Evolutionary conservation across 2,329 filamentous ascomycete species (phyloP), one percentile per base, ranked within the genome.

Genomic region (Didymella segeticola): DNA sequence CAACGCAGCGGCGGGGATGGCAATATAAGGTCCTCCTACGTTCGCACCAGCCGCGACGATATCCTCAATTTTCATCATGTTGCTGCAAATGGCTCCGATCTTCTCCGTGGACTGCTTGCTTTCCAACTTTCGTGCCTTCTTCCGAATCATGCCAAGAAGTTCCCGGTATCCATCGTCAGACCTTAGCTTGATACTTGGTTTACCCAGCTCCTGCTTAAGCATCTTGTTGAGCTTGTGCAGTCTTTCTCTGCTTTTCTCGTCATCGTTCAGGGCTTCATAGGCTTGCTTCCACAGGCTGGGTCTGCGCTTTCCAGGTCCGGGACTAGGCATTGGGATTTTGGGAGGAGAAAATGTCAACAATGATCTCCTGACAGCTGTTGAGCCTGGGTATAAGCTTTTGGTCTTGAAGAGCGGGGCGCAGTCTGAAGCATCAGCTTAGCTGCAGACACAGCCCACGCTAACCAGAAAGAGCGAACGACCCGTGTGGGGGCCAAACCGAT

Each of bases 271-370:
- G 1, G 36, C 57, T 15, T 48, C 39, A 29, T 62, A 59, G n/a
- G 60, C 61, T 36, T 62, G 55, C 33, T 51, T 58, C 61, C 61
- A 64, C 5, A 64, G 33, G 12, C 61, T 58, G 5, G 49, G 45
- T 8, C 43, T 37, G n/a, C 27, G 27, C 15, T 60, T 50, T 27
- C 27, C 33, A 1, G 39, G 10, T 8, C 9, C 20, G 3, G 37
- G 20, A 9, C n/a, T 34, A 1, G 56, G 17, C 56, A 62, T 60
- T 3, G 19, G 29, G 2, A n/a, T n/a, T 12, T 6, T 6, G 15
- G 27, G 2, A 31, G 6, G 7, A 12, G 8, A 25, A 7, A 20
- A 27, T 7, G 25, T 11, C 5, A 20, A 20, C 12, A 5, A 15
- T 37, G 11, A 5, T 31, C 19, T 17, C 14, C 14, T 20, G 37